Base-by-base conservation (phyloP, 768 basidiomycete species). In the Mycena belliarum region DNA sequence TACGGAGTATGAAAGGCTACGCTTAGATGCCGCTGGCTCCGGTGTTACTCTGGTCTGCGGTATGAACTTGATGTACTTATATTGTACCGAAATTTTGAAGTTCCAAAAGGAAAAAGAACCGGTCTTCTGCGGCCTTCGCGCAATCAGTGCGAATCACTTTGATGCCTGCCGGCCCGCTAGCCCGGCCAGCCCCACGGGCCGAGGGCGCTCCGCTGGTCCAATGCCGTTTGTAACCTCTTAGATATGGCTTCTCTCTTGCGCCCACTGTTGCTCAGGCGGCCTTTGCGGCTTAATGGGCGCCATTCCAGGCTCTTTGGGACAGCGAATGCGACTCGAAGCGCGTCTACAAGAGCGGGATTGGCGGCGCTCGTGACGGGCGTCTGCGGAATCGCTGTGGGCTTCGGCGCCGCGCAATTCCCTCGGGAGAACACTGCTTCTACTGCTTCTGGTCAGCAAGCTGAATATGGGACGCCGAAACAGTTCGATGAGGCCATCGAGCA, bases 161-260 rank as follows among this genome's bases (percentile, higher is more conserved):
- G n/a, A n/a, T n/a, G n/a, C n/a, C n/a, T n/a, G n/a, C n/a, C n/a
- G n/a, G n/a, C n/a, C n/a, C n/a, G n/a, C n/a, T n/a, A n/a, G n/a
- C n/a, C n/a, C n/a, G n/a, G n/a, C n/a, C n/a, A n/a, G n/a, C n/a
- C n/a, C n/a, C n/a, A n/a, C n/a, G n/a, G n/a, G n/a, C n/a, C n/a
- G n/a, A n/a, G n/a, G n/a, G n/a, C n/a, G n/a, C n/a, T n/a, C n/a
- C n/a, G n/a, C n/a, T n/a, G n/a, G n/a, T n/a, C n/a, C n/a, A n/a
- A n/a, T n/a, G n/a, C n/a, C n/a, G n/a, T n/a, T n/a, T n/a, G n/a
- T n/a, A n/a, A n/a, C n/a, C n/a, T n/a, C n/a, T n/a, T n/a, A n/a
- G n/a, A n/a, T n/a, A 59, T 59, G 57, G 51, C 57, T 21, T 49
- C 40, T 20, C 41, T 59, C 35, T 47, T 53, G 12, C 57, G 41